Evolutionary conservation across 2,329 filamentous ascomycete genomes (phyloP), one percentile per base, ranked within the genome.

Genomic region (Microdochium bolleyi): DNA sequence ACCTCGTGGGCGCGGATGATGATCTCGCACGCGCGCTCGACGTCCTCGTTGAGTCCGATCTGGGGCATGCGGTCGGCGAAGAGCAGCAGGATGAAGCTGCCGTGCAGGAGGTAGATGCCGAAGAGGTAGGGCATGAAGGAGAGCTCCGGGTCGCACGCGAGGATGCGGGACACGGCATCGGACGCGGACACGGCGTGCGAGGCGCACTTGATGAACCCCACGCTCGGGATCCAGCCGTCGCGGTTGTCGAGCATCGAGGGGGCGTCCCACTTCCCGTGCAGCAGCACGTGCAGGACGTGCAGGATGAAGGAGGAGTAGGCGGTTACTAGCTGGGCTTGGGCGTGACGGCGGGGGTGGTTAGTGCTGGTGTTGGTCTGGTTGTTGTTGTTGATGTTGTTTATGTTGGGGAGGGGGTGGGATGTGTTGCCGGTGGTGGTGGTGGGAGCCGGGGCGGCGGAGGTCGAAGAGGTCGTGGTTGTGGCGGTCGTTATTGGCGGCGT

Each of bases 121-220:
- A 95, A 96, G 75, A 96, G 96, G 75, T 95, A 96, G 1, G 92
- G 91, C 90, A 96, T 96, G 69, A 95, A 95, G 67, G 92, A 92
- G 46, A 96, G 76, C 55, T 92, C 90, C 0, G 92, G 90, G 64
- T 96, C 92, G 64, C 88, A 89, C 64, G 95, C 89, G 51, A 96
- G 81, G 51, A 96, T 94, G 60, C 89, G 85, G 61, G 82, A 84
- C 59, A 95, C 88, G 13, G 92, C 90, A 70, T 95, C 89, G 8
- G 92, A 91, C 1, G 91, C 90, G 16, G 87, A 87, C 11, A 96
- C 90, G 16, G 92, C 92, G 66, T 96, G 92, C 24, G 87, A 84
- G 9, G 74, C 74, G 53, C 73, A 75, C 54, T 72, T 67, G 25
- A 69, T 65, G 58, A 78, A 78, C 3, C 67, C 65, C 13, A 68